phyloP scores from a whole-genome alignment of 2,329 filamentous ascomycete species.

The Alternaria sp. region DNA sequence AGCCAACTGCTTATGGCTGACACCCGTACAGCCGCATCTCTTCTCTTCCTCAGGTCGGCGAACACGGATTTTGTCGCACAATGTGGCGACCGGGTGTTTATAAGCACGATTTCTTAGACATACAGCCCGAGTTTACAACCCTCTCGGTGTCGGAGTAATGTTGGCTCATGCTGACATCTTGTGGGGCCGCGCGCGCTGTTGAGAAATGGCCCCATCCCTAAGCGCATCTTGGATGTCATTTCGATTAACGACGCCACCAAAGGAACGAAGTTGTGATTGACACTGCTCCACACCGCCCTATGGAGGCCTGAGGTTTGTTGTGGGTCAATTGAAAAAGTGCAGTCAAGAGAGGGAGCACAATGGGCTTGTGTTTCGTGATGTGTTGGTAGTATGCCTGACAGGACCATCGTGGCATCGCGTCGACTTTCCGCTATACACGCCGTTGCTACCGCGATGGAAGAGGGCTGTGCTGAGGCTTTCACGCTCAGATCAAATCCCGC shows the following conservation, averaged over 20 bases:
- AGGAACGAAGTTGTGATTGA: slow-evolving; percentile 3
- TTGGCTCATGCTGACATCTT: slow-evolving; percentile 9
- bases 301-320: neutral
- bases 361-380: slow-evolving; percentile 1
- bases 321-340: neutral
- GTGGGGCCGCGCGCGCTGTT: slow-evolving; percentile 2
- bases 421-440: slow-evolving; percentile 4
- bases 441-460: neutral
- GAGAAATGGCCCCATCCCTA: slow-evolving; percentile 16
- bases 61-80: neutral
- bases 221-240: slow-evolving; percentile 9
- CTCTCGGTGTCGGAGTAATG: slow-evolving; percentile 12
- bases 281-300: neutral
- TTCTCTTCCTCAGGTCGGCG: neutral
- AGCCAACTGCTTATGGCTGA: slow-evolving; percentile 10
- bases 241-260: slow-evolving; percentile 19
- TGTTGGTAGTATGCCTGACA: neutral
- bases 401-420: neutral
- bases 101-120: neutral
- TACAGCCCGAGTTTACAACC: neutral
- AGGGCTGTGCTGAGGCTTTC: slow-evolving; percentile 22
- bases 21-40: slow-evolving; percentile 7
- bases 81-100: neutral
- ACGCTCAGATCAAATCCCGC: slow-evolving; percentile 22
- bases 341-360: slow-evolving; percentile 1